Conservation (phyloP, 73 alveolate species). For the Uronychia binucleata region DNA sequence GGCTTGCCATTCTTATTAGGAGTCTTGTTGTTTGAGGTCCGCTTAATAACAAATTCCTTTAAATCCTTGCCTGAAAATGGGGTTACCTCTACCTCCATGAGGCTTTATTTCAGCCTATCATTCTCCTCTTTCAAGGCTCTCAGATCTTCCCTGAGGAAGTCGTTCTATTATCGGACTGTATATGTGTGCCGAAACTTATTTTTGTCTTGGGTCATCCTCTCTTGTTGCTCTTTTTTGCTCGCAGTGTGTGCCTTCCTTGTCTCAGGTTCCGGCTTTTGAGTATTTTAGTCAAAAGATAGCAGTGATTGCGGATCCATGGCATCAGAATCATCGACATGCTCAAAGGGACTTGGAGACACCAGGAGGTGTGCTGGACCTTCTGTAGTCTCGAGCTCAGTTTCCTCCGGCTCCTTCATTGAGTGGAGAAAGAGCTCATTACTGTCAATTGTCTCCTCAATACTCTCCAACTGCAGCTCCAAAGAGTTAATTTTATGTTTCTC, state of each 20-base stretch:
- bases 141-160: background rate
- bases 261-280: too few species aligned
- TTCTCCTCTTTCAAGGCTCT: background rate
- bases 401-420: background rate
- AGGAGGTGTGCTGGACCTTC: background rate
- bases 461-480: background rate
- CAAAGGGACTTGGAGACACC: background rate
- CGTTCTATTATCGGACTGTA: background rate
- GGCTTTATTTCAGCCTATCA: background rate
- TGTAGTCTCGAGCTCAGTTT: background rate
- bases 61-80: background rate
- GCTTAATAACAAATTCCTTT: background rate
- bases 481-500: background rate
- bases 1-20: background rate
- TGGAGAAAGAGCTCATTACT: background rate
- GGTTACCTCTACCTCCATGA: background rate
- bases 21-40: constrained; percentile 3
- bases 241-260: background rate
- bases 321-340: background rate
- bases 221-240: too few species aligned
- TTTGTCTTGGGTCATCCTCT: background rate
- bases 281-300: too few species aligned
- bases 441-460: background rate
- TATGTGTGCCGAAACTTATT: background rate
- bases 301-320: too few species aligned